Conservation (phyloP, 148 eudicot genomes). For the Rhododendron kiyosumense region DNA sequence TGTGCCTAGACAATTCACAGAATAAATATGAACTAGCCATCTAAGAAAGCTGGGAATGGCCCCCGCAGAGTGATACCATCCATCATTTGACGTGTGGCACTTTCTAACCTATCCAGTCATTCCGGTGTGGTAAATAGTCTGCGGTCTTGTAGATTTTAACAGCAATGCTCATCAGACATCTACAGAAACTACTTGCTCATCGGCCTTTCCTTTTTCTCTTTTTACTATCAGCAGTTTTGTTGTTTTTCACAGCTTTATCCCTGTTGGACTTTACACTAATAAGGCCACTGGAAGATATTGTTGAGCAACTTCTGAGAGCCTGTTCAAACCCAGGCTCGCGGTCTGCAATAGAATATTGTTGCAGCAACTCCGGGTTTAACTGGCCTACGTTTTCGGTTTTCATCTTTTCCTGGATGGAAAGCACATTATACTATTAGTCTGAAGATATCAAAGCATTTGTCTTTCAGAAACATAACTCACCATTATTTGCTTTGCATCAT, state of each 20-base stretch:
- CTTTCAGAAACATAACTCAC: background rate
- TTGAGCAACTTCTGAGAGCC: slow-evolving; percentile 5
- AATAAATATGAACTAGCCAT: background rate
- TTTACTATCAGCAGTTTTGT: background rate
- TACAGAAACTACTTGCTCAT: background rate
- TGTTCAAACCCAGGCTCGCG: slow-evolving; percentile 9
- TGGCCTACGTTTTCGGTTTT: background rate
- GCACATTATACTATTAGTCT: background rate
- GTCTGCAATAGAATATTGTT: slow-evolving; percentile 4
- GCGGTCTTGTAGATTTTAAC: background rate
- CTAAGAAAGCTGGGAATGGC: background rate
- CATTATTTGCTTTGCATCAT: slow-evolving; percentile 14
- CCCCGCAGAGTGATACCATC: background rate
- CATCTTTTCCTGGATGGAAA: slow-evolving; percentile 6
- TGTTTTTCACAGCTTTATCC: background rate
- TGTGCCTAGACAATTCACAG: background rate
- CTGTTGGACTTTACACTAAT: background rate
- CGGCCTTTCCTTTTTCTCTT: background rate
- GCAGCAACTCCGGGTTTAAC: slow-evolving; percentile 1
- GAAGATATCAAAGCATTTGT: background rate
- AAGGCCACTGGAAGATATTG: slow-evolving; percentile 8
- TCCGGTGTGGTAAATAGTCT: background rate
- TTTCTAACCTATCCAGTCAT: background rate
- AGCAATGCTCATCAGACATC: background rate
- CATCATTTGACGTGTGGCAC: background rate